Conservation (phyloP, 164 flowering plant species). For the Pachysandra terminalis region DNA sequence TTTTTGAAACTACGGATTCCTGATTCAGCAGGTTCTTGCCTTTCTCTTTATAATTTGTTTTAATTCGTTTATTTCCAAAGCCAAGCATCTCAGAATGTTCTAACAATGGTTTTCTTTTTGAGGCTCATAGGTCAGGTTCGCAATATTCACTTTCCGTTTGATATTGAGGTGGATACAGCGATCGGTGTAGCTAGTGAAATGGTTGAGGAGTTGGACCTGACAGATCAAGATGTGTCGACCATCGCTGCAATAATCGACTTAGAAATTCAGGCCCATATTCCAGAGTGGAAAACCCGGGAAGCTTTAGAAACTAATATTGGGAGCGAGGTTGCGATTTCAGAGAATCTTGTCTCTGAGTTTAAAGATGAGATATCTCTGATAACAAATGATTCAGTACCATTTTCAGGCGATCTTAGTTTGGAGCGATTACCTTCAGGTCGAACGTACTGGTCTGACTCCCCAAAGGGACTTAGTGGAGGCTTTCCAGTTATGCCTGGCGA, state of each 20-base stretch:
- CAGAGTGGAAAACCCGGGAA: slow-evolving; percentile 59
- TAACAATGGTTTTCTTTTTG: background rate
- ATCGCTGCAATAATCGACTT: slow-evolving; percentile 84
- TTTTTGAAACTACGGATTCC: slow-evolving; percentile 76
- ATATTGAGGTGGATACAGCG: slow-evolving; percentile 77
- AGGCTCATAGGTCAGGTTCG: slow-evolving; percentile 61
- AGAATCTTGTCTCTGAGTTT: slow-evolving; percentile 23
- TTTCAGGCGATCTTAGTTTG: slow-evolving; percentile 18
- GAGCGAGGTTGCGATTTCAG: slow-evolving; percentile 21
- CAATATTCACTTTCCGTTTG: slow-evolving; percentile 92
- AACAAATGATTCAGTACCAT: slow-evolving; percentile 5
- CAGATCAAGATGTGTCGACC: slow-evolving; percentile 84
- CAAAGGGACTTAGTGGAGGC: slow-evolving; percentile 25
- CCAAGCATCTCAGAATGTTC: background rate
- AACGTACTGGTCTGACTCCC: slow-evolving; percentile 45
- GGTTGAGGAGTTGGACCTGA: slow-evolving; percentile 89
- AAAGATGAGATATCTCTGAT: slow-evolving; percentile 12
- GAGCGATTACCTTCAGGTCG: slow-evolving; percentile 43
- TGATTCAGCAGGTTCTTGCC: slow-evolving; percentile 65
- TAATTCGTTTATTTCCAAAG: background rate
- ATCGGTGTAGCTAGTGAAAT: slow-evolving; percentile 91
- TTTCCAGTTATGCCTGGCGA: slow-evolving; percentile 17
- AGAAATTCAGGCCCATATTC: slow-evolving; percentile 63
- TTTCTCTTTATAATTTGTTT: slow-evolving; percentile 11
- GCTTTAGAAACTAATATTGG: slow-evolving; percentile 23